phyloP scores from a whole-genome alignment of 2,329 filamentous ascomycete species.

The Cladosporium sp. region DNA sequence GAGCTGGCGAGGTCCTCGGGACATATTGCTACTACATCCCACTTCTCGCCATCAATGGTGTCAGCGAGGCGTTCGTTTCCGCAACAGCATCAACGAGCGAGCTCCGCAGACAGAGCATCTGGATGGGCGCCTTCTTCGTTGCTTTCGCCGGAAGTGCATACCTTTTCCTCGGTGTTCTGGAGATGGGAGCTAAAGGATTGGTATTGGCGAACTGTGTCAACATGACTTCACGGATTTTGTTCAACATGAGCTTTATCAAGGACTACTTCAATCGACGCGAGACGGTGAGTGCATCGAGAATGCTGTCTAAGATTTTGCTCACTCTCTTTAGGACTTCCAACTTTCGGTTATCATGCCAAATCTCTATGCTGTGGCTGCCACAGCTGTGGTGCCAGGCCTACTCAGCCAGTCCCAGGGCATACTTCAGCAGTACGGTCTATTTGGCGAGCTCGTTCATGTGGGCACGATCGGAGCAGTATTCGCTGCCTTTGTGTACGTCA shows the following conservation, averaged over 20 bases:
- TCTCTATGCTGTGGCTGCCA: conserved; percentile 32
- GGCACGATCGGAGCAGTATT: conserved; percentile 35
- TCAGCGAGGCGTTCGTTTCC: conserved; percentile 88
- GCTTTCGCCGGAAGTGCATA: conserved; percentile 73
- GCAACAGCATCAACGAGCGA: conserved; percentile 74
- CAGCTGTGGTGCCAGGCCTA: conserved; percentile 34
- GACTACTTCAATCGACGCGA: conserved; percentile 55
- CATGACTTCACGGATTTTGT: conserved; percentile 79
- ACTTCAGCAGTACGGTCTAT: conserved; percentile 33
- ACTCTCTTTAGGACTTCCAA: conserved; percentile 22
- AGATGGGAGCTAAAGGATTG: conserved; percentile 71
- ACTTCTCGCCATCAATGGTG: conserved; percentile 84
- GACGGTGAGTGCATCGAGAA: conserved; percentile 16
- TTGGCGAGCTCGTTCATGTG: conserved; percentile 40
- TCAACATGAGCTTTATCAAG: conserved; percentile 71
- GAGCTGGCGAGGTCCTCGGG: conserved; percentile 69
- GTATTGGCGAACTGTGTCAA: conserved; percentile 87
- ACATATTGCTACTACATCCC: conserved; percentile 92
- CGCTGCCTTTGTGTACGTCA: conserved; percentile 34
- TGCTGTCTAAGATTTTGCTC: not conserved
- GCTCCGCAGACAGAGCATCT: conserved; percentile 71
- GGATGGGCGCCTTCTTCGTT: conserved; percentile 79
- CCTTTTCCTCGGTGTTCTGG: conserved; percentile 64
- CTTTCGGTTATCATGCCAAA: conserved; percentile 29
- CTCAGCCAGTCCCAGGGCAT: conserved; percentile 29